Percentiles rank a stretch among this genome's conserved stretches.
Evolutionary conservation across 2,329 filamentous ascomycete species (phyloP).

Genomic region (Ophiocordyceps camponoti-saundersi): DNA sequence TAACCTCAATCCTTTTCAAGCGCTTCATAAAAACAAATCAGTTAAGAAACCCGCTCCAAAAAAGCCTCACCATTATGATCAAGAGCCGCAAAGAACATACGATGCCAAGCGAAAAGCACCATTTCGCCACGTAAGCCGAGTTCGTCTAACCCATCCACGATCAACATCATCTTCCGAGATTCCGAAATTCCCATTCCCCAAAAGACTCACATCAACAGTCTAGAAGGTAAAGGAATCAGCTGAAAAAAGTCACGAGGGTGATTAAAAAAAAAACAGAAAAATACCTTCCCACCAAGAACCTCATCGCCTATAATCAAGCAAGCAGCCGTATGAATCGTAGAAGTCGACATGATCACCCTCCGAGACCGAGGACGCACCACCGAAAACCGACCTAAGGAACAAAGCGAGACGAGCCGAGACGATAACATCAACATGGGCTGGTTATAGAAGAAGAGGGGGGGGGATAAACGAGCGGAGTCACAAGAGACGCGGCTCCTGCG

Average conservation of each 20-base stretch:
- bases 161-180: not conserved
- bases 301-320: conserved; percentile 96
- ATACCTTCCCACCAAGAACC: conserved; percentile 82
- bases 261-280: conserved; percentile 5
- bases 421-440: no score
- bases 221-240: conserved; percentile 7
- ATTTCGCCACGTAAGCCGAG: conserved; percentile 46
- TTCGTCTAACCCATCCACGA: conserved; percentile 32
- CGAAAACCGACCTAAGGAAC: not conserved
- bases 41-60: no score
- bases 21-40: conserved; percentile 30
- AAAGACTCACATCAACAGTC: conserved; percentile 23
- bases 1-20: conserved; percentile 79
- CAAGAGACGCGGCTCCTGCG: not conserved
- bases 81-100: conserved; percentile 19
- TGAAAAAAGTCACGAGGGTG: not conserved
- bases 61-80: not conserved
- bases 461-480: not conserved
- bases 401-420: no score
- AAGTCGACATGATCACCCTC: conserved; percentile 21
- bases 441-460: no score
- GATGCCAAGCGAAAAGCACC: conserved; percentile 45
- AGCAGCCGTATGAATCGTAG: conserved; percentile 71
- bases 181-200: no score
- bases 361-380: conserved; percentile 7